Percentiles rank a stretch among this genome's conserved stretches.
Conservation (phyloP, 2,329 filamentous ascomycete genomes). For the Capronia americana region DNA sequence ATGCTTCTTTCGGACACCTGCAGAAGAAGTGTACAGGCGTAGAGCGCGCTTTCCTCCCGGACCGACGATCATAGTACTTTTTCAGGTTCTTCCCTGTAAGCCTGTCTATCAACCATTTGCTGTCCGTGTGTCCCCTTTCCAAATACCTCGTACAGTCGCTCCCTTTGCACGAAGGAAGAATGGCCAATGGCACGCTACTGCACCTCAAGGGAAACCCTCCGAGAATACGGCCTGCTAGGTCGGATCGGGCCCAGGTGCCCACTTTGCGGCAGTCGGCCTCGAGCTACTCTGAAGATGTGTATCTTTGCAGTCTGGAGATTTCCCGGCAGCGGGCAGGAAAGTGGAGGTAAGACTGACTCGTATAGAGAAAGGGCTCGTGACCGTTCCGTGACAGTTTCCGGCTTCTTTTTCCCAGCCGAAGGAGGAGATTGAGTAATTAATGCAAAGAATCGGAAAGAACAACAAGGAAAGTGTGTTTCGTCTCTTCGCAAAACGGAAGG, state of each 20-base stretch:
- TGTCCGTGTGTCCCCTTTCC: background rate
- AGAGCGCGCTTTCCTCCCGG: background rate
- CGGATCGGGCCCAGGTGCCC: constrained; percentile 4
- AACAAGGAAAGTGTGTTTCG: background rate
- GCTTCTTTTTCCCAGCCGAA: background rate
- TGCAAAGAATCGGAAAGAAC: background rate
- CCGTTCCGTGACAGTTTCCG: background rate
- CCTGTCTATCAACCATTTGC: background rate
- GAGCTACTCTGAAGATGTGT: constrained; percentile 10
- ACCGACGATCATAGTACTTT: background rate
- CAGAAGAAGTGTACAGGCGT: background rate
- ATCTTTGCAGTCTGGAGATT: constrained; percentile 3
- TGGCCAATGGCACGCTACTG: constrained; percentile 4
- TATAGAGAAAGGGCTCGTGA: background rate
- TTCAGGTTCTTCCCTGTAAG: too few species aligned
- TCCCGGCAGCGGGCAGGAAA: background rate
- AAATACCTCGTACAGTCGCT: background rate
- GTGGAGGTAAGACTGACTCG: background rate
- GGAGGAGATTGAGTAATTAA: background rate
- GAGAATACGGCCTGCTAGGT: constrained; percentile 4
- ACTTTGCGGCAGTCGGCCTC: constrained; percentile 12
- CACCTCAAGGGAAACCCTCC: constrained; percentile 12
- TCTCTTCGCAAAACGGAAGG: background rate
- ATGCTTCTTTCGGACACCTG: background rate
- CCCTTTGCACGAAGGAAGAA: background rate